Base-by-base conservation (phyloP, 768 basidiomycete species). In the Mycena galericulata region DNA sequence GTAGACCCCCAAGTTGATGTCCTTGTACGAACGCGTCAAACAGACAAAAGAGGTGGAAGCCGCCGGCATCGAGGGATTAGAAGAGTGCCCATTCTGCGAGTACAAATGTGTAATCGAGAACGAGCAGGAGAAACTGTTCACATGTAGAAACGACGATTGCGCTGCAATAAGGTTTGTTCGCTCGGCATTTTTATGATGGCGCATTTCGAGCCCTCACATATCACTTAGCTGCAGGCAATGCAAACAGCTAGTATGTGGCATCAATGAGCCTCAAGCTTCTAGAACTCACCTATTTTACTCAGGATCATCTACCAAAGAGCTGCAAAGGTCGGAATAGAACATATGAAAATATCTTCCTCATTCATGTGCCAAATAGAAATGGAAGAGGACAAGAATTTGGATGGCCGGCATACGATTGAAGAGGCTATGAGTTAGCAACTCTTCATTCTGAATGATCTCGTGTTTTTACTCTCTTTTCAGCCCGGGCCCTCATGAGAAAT, bases 41-140 rank as follows among this genome's bases (percentile, higher is more conserved):
- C 92, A 93, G 75, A 87, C 87, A 40, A 92, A 93, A 76, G 93
- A 95, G 71, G 88, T 97, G 34, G 89, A 92, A 63, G 88, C 86
- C 0, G 96, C 96, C 20, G 89, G 85, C 2, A 75, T 98, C 38
- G 93, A 94, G 50, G 89, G 89, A 6, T 82, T 97, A 15, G 95
- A 96, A 77, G 92, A 92, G 72, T 98, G 96, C 76, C 96, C 96
- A 5, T 94, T 91, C 71, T 98, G 96, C 79, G 94, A 95, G 46
- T 98, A 88, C 81, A 92, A 89, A 65, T 90, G 89, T 71, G 88
- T 93, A n/a, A 89, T 94, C 59, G 93, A 93, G 58, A 79, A 75
- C 41, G 78, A 90, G 60, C 81, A 87, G 55, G 92, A 94, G 75
- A 90, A 87, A 76, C 78, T 94, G 32, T 92, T 84, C 67, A 74